phyloP scores from a whole-genome alignment of 1,139 yeast species.

The Candida smagusa region DNA sequence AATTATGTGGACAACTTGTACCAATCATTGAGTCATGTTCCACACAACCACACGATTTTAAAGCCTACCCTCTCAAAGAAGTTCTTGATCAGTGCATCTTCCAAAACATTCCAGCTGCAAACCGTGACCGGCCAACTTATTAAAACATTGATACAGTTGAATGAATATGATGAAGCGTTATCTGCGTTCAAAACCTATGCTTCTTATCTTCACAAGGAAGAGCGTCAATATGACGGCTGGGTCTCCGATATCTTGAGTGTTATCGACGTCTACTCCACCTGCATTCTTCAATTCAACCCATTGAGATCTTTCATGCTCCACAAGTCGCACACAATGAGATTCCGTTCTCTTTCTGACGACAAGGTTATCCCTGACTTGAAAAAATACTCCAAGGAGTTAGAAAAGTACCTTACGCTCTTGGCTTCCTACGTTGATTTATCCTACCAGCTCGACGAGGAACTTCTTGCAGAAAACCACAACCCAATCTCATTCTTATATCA shows the following conservation, averaged over 20 bases:
- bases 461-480: slow-evolving; percentile 6
- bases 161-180: slow-evolving; percentile 44
- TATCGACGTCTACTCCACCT: slow-evolving; percentile 35
- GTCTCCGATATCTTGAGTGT: slow-evolving; percentile 34
- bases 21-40: slow-evolving; percentile 26
- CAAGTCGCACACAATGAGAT: slow-evolving; percentile 15
- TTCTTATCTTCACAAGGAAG: slow-evolving; percentile 32
- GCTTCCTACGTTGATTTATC: slow-evolving; percentile 24
- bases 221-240: slow-evolving; percentile 31
- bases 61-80: slow-evolving; percentile 29
- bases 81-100: slow-evolving; percentile 29
- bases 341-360: slow-evolving; percentile 25
- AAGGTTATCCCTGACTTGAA: slow-evolving; percentile 20
- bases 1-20: slow-evolving; percentile 35
- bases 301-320: slow-evolving; percentile 22
- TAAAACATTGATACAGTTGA: slow-evolving; percentile 31
- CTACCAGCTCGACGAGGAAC: slow-evolving; percentile 19
- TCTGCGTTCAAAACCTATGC: slow-evolving; percentile 41
- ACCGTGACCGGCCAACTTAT: slow-evolving; percentile 32
- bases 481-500: slow-evolving; percentile 37
- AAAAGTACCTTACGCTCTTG: slow-evolving; percentile 22
- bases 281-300: slow-evolving; percentile 39
- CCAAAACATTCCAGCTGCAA: slow-evolving; percentile 40
- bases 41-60: slow-evolving; percentile 19
- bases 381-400: slow-evolving; percentile 18